Conservation (phyloP, 768 basidiomycete species). For the Tubosaeta brunneosetosa region DNA sequence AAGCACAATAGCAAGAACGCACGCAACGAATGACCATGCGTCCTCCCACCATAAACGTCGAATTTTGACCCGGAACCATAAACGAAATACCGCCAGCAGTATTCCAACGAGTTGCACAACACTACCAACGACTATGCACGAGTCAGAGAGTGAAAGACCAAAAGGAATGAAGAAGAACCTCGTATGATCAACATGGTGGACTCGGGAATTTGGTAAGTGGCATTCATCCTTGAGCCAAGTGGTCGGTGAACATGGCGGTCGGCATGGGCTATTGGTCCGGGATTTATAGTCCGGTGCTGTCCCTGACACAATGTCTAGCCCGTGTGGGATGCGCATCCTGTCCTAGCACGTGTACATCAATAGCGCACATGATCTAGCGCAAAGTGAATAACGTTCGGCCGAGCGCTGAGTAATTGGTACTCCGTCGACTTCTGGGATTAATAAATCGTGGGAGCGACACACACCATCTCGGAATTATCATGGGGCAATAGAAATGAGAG, state of each 20-base stretch:
- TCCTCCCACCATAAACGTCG: slow-evolving; percentile 23
- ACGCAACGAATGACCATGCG: slow-evolving; percentile 11
- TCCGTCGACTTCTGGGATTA: not conserved
- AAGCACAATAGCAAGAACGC: slow-evolving; percentile 1
- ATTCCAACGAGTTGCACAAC: slow-evolving; percentile 12
- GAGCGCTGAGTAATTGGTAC: not conserved
- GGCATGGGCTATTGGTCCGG: not conserved
- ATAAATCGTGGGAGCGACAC: not conserved
- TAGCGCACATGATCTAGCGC: not conserved
- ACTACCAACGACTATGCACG: slow-evolving; percentile 2
- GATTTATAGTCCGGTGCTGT: slow-evolving; percentile 6
- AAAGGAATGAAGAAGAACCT: slow-evolving; percentile 2
- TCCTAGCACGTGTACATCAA: not conserved
- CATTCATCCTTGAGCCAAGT: slow-evolving; percentile 1
- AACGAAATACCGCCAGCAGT: slow-evolving; percentile 13
- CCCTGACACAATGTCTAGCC: not conserved
- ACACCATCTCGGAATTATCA: not conserved
- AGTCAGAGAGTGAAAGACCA: not conserved
- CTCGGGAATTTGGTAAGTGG: slow-evolving; percentile 9
- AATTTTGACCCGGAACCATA: slow-evolving; percentile 15
- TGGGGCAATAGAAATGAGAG: not conserved
- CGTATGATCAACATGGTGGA: slow-evolving; percentile 6
- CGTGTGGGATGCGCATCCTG: not conserved
- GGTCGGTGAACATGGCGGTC: not conserved
- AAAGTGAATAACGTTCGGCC: not conserved